Conservation (phyloP, 495 filamentous ascomycete species). For the Clavariopsis aquatica region DNA sequence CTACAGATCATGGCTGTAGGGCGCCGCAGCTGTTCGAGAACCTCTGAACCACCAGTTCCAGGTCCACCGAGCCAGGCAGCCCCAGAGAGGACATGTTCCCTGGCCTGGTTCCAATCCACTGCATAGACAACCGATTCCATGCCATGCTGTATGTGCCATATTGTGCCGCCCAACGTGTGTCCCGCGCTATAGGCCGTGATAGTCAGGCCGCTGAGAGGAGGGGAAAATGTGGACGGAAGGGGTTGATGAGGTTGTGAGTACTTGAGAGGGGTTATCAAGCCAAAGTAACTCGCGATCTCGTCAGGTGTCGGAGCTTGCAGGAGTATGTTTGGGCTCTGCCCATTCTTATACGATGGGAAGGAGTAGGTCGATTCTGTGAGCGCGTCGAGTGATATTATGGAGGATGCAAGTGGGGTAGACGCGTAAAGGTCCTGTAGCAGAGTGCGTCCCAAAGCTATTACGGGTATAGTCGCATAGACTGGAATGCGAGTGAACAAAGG, state of each 20-base stretch:
- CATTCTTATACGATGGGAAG: slow-evolving; percentile 36
- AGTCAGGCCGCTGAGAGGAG: slow-evolving; percentile 85
- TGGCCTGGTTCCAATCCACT: slow-evolving; percentile 93
- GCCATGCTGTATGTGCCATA: slow-evolving; percentile 98
- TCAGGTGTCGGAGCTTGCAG: slow-evolving; percentile 78
- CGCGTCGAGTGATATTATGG: slow-evolving; percentile 68
- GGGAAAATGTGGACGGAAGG: slow-evolving; percentile 78
- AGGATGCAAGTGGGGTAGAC: slow-evolving; percentile 82
- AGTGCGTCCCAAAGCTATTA: slow-evolving; percentile 89
- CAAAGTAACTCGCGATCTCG: slow-evolving; percentile 90
- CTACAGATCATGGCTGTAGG: slow-evolving; percentile 93
- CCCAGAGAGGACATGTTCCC: slow-evolving; percentile 89
- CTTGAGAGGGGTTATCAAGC: slow-evolving; percentile 88
- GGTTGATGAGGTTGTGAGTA: slow-evolving; percentile 96
- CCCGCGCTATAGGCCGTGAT: slow-evolving; percentile 97
- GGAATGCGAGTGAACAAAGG: slow-evolving; percentile 89
- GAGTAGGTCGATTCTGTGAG: slow-evolving; percentile 66
- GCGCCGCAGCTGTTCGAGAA: slow-evolving; percentile 88
- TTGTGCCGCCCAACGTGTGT: slow-evolving; percentile 92
- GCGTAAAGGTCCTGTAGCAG: slow-evolving; percentile 90
- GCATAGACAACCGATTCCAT: slow-evolving; percentile 97
- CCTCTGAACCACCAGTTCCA: slow-evolving; percentile 78
- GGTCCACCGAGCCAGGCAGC: slow-evolving; percentile 89
- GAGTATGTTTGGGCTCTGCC: slow-evolving; percentile 57
- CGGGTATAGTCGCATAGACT: slow-evolving; percentile 92